These are phyloP conservation scores for Syzygium aromaticum DNA, from an alignment of 345 rosid species.

Conservation along the genomic window DNA sequence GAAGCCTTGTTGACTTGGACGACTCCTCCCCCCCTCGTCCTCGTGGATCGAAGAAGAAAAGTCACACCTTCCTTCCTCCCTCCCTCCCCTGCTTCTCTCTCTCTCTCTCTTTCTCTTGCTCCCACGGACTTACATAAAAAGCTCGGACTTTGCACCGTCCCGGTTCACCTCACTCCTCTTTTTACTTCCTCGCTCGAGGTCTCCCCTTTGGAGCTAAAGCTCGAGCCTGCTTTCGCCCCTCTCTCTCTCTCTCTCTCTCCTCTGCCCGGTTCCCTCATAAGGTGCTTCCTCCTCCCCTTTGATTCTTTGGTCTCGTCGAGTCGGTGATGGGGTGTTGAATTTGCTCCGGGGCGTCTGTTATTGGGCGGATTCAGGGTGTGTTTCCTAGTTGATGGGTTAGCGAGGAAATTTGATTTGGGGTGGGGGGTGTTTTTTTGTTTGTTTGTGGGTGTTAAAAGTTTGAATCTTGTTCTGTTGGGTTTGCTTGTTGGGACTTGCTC, in stretches of 20 bases:
- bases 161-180: background rate
- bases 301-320: background rate
- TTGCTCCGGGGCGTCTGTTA: background rate
- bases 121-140: background rate
- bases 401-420: background rate
- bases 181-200: background rate
- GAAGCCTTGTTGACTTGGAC: background rate
- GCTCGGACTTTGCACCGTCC: background rate
- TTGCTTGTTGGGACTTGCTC: slow-evolving; percentile 1
- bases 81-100: background rate
- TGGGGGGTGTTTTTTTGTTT: background rate
- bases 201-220: background rate
- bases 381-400: background rate
- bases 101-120: background rate
- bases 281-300: background rate
- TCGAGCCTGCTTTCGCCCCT: background rate
- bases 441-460: background rate
- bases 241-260: background rate
- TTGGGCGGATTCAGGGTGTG: background rate
- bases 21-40: background rate
- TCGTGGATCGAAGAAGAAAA: background rate
- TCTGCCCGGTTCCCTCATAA: background rate
- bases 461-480: background rate
- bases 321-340: background rate
- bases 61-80: background rate